Evolutionary conservation across 768 basidiomycete genomes (phyloP), one percentile per base, ranked within the genome.

Genomic region (Piloderma croceum): DNA sequence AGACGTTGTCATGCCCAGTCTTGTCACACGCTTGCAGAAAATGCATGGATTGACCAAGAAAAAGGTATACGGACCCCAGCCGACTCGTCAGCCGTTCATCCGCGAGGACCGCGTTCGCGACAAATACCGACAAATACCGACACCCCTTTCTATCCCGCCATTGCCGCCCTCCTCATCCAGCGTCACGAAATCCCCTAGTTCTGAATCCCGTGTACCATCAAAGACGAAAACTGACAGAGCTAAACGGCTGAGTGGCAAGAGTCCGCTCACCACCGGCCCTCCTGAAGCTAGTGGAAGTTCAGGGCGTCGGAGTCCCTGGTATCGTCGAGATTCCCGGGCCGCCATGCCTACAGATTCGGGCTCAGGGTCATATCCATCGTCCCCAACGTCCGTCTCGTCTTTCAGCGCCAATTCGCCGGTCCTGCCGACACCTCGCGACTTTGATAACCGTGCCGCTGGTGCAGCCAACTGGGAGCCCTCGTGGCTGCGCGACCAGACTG

Each of bases 31-130:
- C 18, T 65, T 83, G 12, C 78, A 83, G 56, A 76, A 79, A 50
- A 70, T 76, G 24, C 81, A 84, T 42, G 82, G 82, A 3, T 51
- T 85, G 34, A 81, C 77, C 6, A 81, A 82, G 62, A 83, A 83
- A 61, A 80, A 80, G 48, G 67, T 78, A 6, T 79, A 81, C 42
- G 72, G 74, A 9, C 40, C 69, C 7, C 76, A 77, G 49, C 69
- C 75, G 13, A 47, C 61, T 13, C 65, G 71, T 20, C 56, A 63
- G 27, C 76, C 79, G 0, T 80, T 80, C 51, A 65, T 79, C 50
- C 64, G 68, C 31, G 75, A 78, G 27, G 76, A 74, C 34, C 65
- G 68, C 7, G 62, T 69, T 31, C 62, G 61, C 33, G 46, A 57
- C 7, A 58, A 58, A 38, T 59, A 63, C 38, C 57, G 60, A 41